A percentile compares a stretch with the other conserved stretches of the same genome.
Evolutionary conservation across 106 monocot genomes (phyloP).

Genomic region (Chionographis japonica): DNA sequence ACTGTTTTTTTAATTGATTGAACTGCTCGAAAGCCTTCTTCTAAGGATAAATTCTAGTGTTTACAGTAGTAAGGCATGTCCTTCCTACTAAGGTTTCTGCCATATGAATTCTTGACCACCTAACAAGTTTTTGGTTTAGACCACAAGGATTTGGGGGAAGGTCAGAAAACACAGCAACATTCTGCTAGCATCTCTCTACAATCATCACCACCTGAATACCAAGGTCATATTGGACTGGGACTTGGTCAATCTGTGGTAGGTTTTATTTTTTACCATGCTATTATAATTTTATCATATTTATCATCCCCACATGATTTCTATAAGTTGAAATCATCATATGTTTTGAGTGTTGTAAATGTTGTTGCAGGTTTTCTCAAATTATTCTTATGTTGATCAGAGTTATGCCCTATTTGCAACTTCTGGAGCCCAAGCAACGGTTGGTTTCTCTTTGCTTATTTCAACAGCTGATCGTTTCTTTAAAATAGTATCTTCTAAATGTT

Average conservation of each 20-base stretch:
- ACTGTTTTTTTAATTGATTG: too few species aligned
- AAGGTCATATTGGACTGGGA: slow-evolving; percentile 6
- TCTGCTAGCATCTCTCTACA: slow-evolving; percentile 3
- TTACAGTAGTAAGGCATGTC: too few species aligned
- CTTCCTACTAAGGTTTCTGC: too few species aligned
- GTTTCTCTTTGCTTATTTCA: background rate
- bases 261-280: background rate
- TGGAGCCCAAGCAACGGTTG: slow-evolving; percentile 7
- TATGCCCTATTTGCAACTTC: slow-evolving; percentile 9
- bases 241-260: slow-evolving; percentile 16
- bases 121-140: slow-evolving; percentile 1
- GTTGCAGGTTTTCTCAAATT: slow-evolving; percentile 10
- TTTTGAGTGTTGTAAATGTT: background rate
- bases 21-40: too few species aligned
- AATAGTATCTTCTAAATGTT: background rate
- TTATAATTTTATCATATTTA: too few species aligned
- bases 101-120: too few species aligned
- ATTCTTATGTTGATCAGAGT: slow-evolving; percentile 16
- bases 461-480: background rate
- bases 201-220: slow-evolving; percentile 4
- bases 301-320: too few species aligned
- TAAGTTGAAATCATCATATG: too few species aligned
- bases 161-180: slow-evolving; percentile 3
- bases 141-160: background rate
- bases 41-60: too few species aligned